phyloP scores from a whole-genome alignment of 176 grass and related monocot species.

The Elymus sibiricus region DNA sequence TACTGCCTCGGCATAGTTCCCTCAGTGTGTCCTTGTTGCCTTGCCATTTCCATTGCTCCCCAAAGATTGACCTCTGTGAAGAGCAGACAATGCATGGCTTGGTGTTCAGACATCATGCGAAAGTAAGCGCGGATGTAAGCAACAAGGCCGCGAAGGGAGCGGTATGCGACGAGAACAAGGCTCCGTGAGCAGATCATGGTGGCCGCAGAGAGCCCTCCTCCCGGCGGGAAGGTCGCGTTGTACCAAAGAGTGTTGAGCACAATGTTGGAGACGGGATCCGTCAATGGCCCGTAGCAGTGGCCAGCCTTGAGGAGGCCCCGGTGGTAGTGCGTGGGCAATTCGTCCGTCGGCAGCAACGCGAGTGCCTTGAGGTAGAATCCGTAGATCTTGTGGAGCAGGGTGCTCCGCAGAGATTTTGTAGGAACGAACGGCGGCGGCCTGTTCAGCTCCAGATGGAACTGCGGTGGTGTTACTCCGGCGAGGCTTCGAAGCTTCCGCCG shows the following conservation, averaged over 20 bases:
- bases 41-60: not conserved
- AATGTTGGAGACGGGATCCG: slow-evolving; percentile 20
- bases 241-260: slow-evolving; percentile 20
- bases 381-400: slow-evolving; percentile 8
- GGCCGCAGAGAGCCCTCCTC: not conserved
- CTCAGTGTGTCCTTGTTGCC: not conserved
- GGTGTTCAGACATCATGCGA: not conserved
- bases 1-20: not conserved
- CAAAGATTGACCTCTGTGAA: not conserved
- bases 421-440: not conserved
- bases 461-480: not conserved
- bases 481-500: not conserved
- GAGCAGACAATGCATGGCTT: slow-evolving; percentile 23
- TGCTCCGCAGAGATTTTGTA: not conserved
- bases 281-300: slow-evolving; percentile 18
- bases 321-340: not conserved
- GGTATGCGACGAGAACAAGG: not conserved
- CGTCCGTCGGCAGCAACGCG: not conserved
- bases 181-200: slow-evolving; percentile 13
- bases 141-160: slow-evolving; percentile 7
- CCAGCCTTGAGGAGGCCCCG: slow-evolving; percentile 20
- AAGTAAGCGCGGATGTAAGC: not conserved
- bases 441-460: not conserved
- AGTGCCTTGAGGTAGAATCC: not conserved
- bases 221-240: not conserved